A percentile compares a stretch with the other conserved stretches of the same genome.
Conservation (phyloP, 1,139 yeast species). For the Taphrina communis region DNA sequence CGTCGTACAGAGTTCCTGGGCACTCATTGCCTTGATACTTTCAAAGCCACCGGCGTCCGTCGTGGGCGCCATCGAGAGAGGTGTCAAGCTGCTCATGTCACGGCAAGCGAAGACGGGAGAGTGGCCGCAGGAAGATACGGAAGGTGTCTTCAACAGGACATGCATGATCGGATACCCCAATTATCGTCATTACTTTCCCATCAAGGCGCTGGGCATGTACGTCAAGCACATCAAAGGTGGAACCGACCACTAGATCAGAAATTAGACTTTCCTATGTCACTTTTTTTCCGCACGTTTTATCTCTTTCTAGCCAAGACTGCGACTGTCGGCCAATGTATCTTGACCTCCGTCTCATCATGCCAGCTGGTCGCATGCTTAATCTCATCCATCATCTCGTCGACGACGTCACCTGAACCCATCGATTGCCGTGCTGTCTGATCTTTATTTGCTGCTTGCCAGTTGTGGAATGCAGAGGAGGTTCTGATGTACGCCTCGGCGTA, state of each 20-base stretch:
- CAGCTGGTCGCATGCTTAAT: slow-evolving; percentile 56
- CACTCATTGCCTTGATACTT: slow-evolving; percentile 74
- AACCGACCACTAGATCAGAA: background rate
- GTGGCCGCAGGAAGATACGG: slow-evolving; percentile 83
- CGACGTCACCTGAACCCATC: slow-evolving; percentile 49
- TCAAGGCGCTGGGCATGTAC: slow-evolving; percentile 87
- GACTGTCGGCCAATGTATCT: slow-evolving; percentile 66
- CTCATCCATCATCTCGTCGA: slow-evolving; percentile 56
- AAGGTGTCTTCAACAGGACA: slow-evolving; percentile 95
- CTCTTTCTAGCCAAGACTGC: slow-evolving; percentile 51
- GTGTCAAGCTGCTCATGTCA: slow-evolving; percentile 62
- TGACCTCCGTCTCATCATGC: slow-evolving; percentile 56
- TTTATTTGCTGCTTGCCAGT: slow-evolving; percentile 60
- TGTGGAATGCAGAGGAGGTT: slow-evolving; percentile 75
- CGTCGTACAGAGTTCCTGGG: slow-evolving; percentile 95
- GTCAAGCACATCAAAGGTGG: slow-evolving; percentile 33
- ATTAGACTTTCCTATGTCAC: background rate
- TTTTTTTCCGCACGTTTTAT: background rate
- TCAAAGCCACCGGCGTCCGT: slow-evolving; percentile 74
- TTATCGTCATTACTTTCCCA: slow-evolving; percentile 85
- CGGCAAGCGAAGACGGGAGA: slow-evolving; percentile 80
- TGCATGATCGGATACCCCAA: slow-evolving; percentile 91
- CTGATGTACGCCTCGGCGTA: slow-evolving; percentile 60
- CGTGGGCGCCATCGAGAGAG: slow-evolving; percentile 64
- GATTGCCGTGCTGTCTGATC: slow-evolving; percentile 45